Evolutionary conservation across 2,329 filamentous ascomycete genomes (phyloP).

Genomic region (Fusarium continuum): DNA sequence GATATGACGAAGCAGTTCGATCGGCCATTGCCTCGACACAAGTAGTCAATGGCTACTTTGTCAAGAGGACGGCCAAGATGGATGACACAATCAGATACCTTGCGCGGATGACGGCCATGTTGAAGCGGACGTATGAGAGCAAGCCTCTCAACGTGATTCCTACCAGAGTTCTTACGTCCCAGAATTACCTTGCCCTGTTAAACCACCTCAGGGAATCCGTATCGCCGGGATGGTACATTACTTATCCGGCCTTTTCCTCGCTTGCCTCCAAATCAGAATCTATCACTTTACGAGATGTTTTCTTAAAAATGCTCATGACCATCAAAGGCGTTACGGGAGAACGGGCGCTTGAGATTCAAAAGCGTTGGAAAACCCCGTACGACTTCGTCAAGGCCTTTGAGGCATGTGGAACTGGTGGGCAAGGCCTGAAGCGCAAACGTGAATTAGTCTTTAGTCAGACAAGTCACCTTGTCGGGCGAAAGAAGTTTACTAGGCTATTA

Average conservation of each 20-base stretch:
- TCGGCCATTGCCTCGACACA: constrained; percentile 81
- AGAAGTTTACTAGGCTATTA: constrained; percentile 71
- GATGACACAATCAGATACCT: constrained; percentile 83
- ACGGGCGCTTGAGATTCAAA: constrained; percentile 82
- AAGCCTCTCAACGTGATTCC: constrained; percentile 71
- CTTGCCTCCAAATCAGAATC: constrained; percentile 79
- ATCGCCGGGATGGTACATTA: constrained; percentile 66
- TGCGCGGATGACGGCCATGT: constrained; percentile 73
- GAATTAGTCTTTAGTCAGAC: constrained; percentile 68
- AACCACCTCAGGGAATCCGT: constrained; percentile 65
- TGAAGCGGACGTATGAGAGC: constrained; percentile 71
- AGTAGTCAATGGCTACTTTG: constrained; percentile 80
- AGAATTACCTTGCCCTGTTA: constrained; percentile 73
- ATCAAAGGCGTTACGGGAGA: constrained; percentile 78
- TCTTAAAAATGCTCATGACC: constrained; percentile 87
- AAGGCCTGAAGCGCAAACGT: constrained; percentile 64
- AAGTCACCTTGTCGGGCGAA: constrained; percentile 68
- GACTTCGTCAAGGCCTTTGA: constrained; percentile 77
- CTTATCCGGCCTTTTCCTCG: constrained; percentile 75
- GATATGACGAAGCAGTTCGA: constrained; percentile 72
- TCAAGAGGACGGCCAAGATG: constrained; percentile 78
- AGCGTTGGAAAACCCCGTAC: constrained; percentile 77
- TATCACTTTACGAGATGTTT: constrained; percentile 78
- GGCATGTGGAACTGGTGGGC: constrained; percentile 58
- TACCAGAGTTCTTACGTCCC: constrained; percentile 67